A percentile compares a stretch with the other conserved stretches of the same genome.
These are phyloP conservation scores for Secale cereale DNA, from an alignment of 176 grass and related monocot species.

Conservation along the genomic window DNA sequence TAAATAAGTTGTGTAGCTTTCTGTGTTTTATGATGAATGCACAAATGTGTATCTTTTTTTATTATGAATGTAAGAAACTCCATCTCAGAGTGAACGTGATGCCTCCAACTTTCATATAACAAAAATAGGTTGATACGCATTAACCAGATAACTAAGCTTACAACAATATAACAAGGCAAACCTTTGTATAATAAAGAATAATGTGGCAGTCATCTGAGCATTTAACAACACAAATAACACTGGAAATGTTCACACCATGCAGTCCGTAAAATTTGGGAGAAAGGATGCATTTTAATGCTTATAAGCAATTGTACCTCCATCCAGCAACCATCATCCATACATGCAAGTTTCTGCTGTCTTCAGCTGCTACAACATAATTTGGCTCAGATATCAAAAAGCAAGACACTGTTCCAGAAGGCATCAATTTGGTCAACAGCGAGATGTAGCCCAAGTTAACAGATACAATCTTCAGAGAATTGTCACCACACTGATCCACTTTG, in stretches of 20 bases:
- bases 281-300: not conserved
- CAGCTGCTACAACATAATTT: slow-evolving; percentile 67
- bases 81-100: not conserved
- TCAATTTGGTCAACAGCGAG: slow-evolving; percentile 59
- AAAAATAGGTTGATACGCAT: not conserved
- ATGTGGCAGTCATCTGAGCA: not conserved
- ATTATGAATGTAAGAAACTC: not conserved
- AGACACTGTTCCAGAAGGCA: slow-evolving; percentile 45
- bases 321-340: slow-evolving; percentile 64
- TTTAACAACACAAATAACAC: slow-evolving; percentile 10
- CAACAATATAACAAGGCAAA: not conserved
- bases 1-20: not conserved
- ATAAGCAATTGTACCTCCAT: slow-evolving; percentile 68
- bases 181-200: not conserved
- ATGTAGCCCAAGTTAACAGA: slow-evolving; percentile 72
- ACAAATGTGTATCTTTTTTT: not conserved
- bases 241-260: not conserved
- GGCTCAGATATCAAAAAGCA: slow-evolving; percentile 75
- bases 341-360: slow-evolving; percentile 67
- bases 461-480: slow-evolving; percentile 67
- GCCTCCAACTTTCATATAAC: slow-evolving; percentile 12
- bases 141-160: not conserved
- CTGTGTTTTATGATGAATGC: not conserved
- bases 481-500: slow-evolving; percentile 39
- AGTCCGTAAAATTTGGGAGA: slow-evolving; percentile 2